Evolutionary conservation across 1,139 yeast species (phyloP).

Genomic region (Suhomyces chickasaworum): DNA sequence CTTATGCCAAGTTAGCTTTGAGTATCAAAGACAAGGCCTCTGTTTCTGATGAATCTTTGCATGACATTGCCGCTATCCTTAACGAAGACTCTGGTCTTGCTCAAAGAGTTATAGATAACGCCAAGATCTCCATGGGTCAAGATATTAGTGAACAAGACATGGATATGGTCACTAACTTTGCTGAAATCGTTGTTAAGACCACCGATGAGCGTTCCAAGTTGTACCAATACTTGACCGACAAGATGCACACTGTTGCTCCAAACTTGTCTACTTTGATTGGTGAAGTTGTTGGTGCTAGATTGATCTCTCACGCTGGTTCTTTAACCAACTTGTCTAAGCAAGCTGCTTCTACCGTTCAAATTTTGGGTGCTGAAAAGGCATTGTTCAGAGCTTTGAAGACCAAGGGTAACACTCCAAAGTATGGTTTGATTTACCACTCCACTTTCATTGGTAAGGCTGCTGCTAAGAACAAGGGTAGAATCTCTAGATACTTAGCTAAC

Average conservation of each 20-base stretch:
- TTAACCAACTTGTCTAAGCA: conserved; percentile 92
- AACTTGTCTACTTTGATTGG: conserved; percentile 94
- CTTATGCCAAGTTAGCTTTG: conserved; percentile 80
- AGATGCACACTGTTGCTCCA: conserved; percentile 98
- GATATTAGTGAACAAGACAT: conserved; percentile 94
- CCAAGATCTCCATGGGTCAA: conserved; percentile 98
- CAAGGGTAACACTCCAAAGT: conserved; percentile 97
- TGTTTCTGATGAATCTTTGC: conserved; percentile 79
- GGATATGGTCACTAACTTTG: conserved; percentile 86
- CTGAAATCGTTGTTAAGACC: conserved; percentile 90
- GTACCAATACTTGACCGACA: conserved; percentile 84
- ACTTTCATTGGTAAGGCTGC: conserved; percentile 97
- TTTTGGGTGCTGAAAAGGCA: conserved; percentile 99
- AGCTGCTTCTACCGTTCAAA: conserved; percentile 98
- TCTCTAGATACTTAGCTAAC: conserved; percentile 97
- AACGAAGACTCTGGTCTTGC: conserved; percentile 95
- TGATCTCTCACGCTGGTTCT: conserved; percentile 97
- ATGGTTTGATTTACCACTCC: conserved; percentile 96
- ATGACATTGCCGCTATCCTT: conserved; percentile 84
- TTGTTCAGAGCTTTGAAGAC: conserved; percentile 97
- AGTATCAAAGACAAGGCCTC: conserved; percentile 86
- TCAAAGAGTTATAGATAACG: conserved; percentile 79
- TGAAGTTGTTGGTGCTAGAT: conserved; percentile 97
- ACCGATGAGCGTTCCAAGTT: conserved; percentile 90
- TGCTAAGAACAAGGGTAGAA: conserved; percentile 98